Base-by-base conservation (phyloP, 1,284 basidiomycete species). In the Ceratobasidium sp. region DNA sequence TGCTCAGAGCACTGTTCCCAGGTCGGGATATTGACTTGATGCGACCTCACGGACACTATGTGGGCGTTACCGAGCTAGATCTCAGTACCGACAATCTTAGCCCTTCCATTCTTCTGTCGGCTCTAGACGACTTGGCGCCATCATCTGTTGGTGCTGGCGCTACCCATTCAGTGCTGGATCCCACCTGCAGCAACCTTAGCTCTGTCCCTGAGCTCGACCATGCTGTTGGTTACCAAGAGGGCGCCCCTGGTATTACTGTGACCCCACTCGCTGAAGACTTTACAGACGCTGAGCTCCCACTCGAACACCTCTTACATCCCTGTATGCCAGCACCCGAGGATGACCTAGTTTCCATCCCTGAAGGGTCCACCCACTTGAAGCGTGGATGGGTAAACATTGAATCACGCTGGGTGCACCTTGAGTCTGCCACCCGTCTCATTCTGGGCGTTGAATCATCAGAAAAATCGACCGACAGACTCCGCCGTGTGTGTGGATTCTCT, bases 401-500 rank as follows among this genome's bases (percentile, higher is more conserved):
- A 9, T 4, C 13, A 14, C 37, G 39, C 14, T 43, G 29, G 59
- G 37, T 62, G 11, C 59, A 41, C 13, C 29, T 62, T 22, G 59
- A 62, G n/a, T 62, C 59, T 39, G 59, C 59, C 8, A 27, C 24
- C 3, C 59, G 59, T 8, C 8, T 19, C 24, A n/a, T 62, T 5
- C 59, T 62, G 14, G 59, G 59, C 9, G 16, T 24, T 31, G 22
- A 58, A 8, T 16, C 22, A 8, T 9, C 27, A 31, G 9, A 3
- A 37, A 59, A 59, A 27, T 59, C 56, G 8, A 59, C 56, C 19
- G 29, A 59, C n/a, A 8, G 56, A 37, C 34, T 59, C 6, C 34
- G 56, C 31, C 56, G 56, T 34, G 56, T 59, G 31, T 59, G 29
- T 59, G 56, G 56, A 4, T 59, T 59, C 29, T 27, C 22, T 27